These are phyloP conservation scores for Trapa incisa DNA, from an alignment of 345 rosid species.

Conservation along the genomic window DNA sequence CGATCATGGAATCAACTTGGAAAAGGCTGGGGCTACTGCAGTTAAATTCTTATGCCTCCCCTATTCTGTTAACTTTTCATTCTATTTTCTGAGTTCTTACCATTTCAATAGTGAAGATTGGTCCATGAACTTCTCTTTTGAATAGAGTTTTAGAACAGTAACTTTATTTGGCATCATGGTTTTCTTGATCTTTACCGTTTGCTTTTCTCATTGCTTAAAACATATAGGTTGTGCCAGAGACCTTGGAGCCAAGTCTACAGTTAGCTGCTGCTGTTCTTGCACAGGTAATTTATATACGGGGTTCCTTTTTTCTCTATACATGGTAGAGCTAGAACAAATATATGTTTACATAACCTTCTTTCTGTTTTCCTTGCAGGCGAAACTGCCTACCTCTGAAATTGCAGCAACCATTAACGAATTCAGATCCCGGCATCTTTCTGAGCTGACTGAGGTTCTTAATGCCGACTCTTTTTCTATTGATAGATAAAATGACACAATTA, in stretches of 20 bases:
- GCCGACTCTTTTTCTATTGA: conserved; percentile 1
- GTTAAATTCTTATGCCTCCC: conserved; percentile 30
- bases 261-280: conserved; percentile 99
- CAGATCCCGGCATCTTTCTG: conserved; percentile 87
- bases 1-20: conserved; percentile 90
- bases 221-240: conserved; percentile 92
- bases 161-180: neutral
- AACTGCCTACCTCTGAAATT: conserved; percentile 78
- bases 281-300: conserved; percentile 35
- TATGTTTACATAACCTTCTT: neutral
- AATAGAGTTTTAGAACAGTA: neutral
- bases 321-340: neutral
- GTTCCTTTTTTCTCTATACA: neutral
- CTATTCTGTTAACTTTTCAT: conserved; percentile 4
- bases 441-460: conserved; percentile 66
- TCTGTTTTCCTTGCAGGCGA: conserved; percentile 41
- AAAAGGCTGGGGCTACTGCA: conserved; percentile 94
- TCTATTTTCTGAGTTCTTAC: neutral
- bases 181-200: neutral
- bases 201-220: conserved; percentile 3
- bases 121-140: neutral
- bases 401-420: conserved; percentile 84
- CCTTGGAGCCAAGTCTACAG: conserved; percentile 95
- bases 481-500: neutral
- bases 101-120: neutral